Evolutionary conservation across 805 yeast genomes (phyloP).

Genomic region (Candida ulmi): DNA sequence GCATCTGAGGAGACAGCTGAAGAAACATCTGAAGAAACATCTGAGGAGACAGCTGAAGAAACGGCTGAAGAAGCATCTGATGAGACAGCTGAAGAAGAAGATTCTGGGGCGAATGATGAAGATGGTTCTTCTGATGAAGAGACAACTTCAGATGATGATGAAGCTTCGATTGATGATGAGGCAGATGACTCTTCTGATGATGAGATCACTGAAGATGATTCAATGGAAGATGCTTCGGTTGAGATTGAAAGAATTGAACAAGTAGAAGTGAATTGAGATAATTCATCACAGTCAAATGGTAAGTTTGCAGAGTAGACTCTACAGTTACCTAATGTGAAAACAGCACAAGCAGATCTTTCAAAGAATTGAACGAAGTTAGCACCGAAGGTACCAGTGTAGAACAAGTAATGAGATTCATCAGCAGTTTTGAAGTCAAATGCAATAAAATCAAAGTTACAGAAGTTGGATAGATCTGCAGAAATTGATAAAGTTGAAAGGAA

Average conservation of each 20-base stretch:
- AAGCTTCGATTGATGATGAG: too few species aligned
- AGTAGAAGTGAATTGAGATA: not conserved
- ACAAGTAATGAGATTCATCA: not conserved
- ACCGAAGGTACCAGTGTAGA: not conserved
- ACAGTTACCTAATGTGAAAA: not conserved
- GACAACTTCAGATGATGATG: too few species aligned
- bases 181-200: not conserved
- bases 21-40: too few species aligned
- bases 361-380: not conserved
- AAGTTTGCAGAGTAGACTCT: not conserved
- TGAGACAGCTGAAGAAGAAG: too few species aligned
- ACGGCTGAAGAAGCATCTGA: too few species aligned
- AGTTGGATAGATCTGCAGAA: not conserved
- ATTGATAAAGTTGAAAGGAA: slow-evolving; percentile 1
- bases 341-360: not conserved
- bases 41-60: too few species aligned
- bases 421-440: slow-evolving; percentile 5
- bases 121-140: too few species aligned
- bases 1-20: too few species aligned
- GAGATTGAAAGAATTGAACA: not conserved
- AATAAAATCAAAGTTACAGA: slow-evolving; percentile 6
- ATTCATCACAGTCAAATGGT: not conserved
- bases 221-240: too few species aligned
- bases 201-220: not conserved
- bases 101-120: too few species aligned